Evolutionary conservation across 306 rosid genomes (phyloP).

Genomic region (Datisca glomerata): DNA sequence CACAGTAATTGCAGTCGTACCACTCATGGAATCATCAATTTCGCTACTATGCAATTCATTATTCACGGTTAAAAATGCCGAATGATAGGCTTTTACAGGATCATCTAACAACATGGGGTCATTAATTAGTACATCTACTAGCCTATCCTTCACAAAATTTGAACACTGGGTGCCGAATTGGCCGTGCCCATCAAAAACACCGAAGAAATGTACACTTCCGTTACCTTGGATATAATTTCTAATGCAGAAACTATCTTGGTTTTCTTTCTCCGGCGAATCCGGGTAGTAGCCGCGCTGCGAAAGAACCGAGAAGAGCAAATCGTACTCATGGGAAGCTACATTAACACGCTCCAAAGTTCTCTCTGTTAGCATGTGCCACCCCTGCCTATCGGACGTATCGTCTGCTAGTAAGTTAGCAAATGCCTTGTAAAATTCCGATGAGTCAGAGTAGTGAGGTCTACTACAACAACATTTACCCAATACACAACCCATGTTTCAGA

Average conservation of each 20-base stretch:
- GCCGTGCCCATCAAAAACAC: conserved; percentile 95
- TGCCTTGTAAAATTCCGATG: too few relatives aligned
- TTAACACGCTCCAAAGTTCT: conserved; percentile 51
- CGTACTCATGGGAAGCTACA: conserved; percentile 63
- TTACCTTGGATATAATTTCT: conserved; percentile 68
- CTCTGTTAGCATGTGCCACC: conserved; percentile 58
- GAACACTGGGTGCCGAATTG: conserved; percentile 69
- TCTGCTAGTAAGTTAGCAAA: conserved; percentile 24
- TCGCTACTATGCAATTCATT: conserved; percentile 43
- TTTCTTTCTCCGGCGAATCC: conserved; percentile 67
- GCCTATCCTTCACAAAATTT: conserved; percentile 58
- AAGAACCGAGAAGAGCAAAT: conserved; percentile 61
- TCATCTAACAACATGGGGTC: conserved; percentile 53
- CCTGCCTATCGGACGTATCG: conserved; percentile 29
- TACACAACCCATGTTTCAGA: conserved; percentile 72
- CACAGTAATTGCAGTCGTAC: conserved; percentile 88
- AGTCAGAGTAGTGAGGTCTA: conserved; percentile 39
- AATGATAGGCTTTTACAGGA: conserved; percentile 60
- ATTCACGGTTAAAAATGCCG: conserved; percentile 54
- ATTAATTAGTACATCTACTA: conserved; percentile 42
- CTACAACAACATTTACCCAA: conserved; percentile 63
- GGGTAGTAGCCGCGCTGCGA: conserved; percentile 93
- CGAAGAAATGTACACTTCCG: conserved; percentile 71
- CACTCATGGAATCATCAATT: conserved; percentile 91
- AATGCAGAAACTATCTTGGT: conserved; percentile 74